Evolutionary conservation across 352 stramenopile species (phyloP).

Genomic region (Phytophthora foliorum): DNA sequence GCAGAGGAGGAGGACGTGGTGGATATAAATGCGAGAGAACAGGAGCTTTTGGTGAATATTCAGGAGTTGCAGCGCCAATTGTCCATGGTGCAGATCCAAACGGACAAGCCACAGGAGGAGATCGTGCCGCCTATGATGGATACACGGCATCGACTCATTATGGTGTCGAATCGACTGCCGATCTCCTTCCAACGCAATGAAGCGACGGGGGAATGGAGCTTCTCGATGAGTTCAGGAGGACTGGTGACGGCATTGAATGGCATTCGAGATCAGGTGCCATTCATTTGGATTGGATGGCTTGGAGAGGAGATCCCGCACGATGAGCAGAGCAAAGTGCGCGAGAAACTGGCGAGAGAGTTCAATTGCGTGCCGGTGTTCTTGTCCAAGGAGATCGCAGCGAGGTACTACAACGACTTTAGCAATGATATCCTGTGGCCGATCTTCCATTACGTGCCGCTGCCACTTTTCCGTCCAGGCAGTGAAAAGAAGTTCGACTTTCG

Average conservation of each 20-base stretch:
- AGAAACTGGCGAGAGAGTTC: slow-evolving; percentile 89
- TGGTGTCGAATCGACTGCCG: slow-evolving; percentile 93
- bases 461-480: slow-evolving; percentile 85
- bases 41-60: slow-evolving; percentile 92
- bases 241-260: slow-evolving; percentile 91
- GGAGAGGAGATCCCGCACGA: slow-evolving; percentile 89
- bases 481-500: slow-evolving; percentile 94
- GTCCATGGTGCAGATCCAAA: slow-evolving; percentile 88
- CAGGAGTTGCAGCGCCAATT: slow-evolving; percentile 93
- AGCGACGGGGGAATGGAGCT: slow-evolving; percentile 86
- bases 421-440: slow-evolving; percentile 94
- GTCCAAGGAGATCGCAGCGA: slow-evolving; percentile 87
- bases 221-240: slow-evolving; percentile 90
- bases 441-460: slow-evolving; percentile 93
- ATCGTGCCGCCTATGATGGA: slow-evolving; percentile 73
- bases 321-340: slow-evolving; percentile 82
- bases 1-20: slow-evolving; percentile 71
- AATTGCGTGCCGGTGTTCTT: slow-evolving; percentile 93
- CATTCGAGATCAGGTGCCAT: slow-evolving; percentile 89
- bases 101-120: slow-evolving; percentile 80
- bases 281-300: slow-evolving; percentile 94
- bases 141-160: slow-evolving; percentile 82
- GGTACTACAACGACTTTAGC: slow-evolving; percentile 94
- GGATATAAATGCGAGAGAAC: slow-evolving; percentile 86
- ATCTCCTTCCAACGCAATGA: slow-evolving; percentile 91